phyloP scores from a whole-genome alignment of 169 alveolate species.

The Eimeria acervulina region DNA sequence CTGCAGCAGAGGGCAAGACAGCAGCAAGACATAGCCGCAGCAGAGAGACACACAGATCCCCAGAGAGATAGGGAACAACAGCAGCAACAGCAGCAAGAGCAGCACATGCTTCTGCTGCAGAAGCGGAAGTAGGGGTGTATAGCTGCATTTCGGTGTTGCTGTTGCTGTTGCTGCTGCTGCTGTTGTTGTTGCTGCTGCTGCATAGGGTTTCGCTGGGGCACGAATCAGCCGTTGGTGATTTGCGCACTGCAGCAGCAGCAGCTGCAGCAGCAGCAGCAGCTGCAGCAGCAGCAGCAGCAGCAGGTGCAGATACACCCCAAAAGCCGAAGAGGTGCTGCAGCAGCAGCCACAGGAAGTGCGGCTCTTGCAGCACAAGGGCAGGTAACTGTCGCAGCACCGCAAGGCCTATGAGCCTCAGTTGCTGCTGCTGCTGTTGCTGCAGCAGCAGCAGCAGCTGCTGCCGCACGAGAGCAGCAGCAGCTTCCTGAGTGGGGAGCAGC shows the following conservation, averaged over 20 bases:
- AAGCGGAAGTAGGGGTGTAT: slow-evolving; percentile 28
- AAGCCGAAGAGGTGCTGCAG: slow-evolving; percentile 59
- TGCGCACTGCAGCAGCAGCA: background rate
- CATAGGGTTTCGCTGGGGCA: background rate
- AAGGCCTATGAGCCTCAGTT: slow-evolving; percentile 23
- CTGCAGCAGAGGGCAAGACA: slow-evolving; percentile 47
- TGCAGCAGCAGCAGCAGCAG: slow-evolving; percentile 23
- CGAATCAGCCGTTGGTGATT: background rate
- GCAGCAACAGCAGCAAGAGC: slow-evolving; percentile 70
- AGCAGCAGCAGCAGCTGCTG: slow-evolving; percentile 47
- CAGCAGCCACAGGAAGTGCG: slow-evolving; percentile 5
- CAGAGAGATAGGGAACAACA: slow-evolving; percentile 8
- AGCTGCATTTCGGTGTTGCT: slow-evolving; percentile 20
- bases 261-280: slow-evolving; percentile 54
- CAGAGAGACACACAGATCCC: slow-evolving; percentile 2
- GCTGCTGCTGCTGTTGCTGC: slow-evolving; percentile 65
- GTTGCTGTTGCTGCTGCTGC: slow-evolving; percentile 31
- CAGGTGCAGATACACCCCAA: slow-evolving; percentile 17
- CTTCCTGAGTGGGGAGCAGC: slow-evolving; percentile 52
- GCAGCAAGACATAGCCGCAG: slow-evolving; percentile 64
- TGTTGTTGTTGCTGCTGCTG: slow-evolving; percentile 9
- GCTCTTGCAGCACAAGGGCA: slow-evolving; percentile 55
- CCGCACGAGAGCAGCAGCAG: slow-evolving; percentile 46
- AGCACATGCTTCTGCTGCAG: slow-evolving; percentile 44
- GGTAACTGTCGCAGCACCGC: slow-evolving; percentile 42